A percentile compares a stretch with the other conserved stretches of the same genome.
Conservation (phyloP, 768 basidiomycete species). For the Lepiota brunneoincarnata region DNA sequence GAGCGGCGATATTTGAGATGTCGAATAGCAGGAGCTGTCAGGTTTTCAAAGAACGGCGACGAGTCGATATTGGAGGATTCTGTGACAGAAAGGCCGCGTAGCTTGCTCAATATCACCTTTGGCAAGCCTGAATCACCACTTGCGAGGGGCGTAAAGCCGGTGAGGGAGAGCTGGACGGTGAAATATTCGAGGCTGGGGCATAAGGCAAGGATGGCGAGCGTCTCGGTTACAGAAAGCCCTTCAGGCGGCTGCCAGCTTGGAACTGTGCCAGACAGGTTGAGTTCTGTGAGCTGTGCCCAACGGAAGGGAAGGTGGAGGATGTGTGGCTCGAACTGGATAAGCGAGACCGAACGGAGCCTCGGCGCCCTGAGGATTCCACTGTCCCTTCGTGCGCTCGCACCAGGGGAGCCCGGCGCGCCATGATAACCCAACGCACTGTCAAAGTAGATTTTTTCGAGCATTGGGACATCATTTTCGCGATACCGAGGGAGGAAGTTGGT, state of each 20-base stretch:
- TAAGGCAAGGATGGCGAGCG: conserved; percentile 4
- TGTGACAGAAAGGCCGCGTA: conserved; percentile 5
- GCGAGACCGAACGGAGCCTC: conserved; percentile 2
- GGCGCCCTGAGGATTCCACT: conserved; percentile 10
- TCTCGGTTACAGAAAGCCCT: conserved; percentile 8
- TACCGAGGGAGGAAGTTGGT: conserved; percentile 9
- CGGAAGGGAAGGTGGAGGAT: conserved; percentile 10
- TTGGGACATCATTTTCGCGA: conserved; percentile 2
- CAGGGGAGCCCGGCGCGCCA: conserved; percentile 7
- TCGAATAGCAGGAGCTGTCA: conserved; percentile 4
- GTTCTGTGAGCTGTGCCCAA: conserved; percentile 7
- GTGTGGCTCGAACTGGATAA: conserved; percentile 9
- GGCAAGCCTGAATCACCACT: conserved; percentile 10
- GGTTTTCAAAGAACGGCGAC: conserved; percentile 2
- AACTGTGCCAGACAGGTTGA: conserved; percentile 8
- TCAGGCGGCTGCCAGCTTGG: conserved; percentile 8
- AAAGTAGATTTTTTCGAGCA: conserved; percentile 11
- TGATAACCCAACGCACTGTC: conserved; percentile 10
- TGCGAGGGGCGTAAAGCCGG: conserved; percentile 4
- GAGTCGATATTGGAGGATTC: conserved; percentile 10
- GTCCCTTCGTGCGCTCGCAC: conserved; percentile 1
- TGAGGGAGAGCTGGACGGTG: conserved; percentile 9
- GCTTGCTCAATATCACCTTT: background rate
- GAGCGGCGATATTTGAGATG: conserved; percentile 10
- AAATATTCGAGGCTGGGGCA: conserved; percentile 10